Conservation (phyloP, 352 stramenopile species). For the Globisporangium emineosum region DNA sequence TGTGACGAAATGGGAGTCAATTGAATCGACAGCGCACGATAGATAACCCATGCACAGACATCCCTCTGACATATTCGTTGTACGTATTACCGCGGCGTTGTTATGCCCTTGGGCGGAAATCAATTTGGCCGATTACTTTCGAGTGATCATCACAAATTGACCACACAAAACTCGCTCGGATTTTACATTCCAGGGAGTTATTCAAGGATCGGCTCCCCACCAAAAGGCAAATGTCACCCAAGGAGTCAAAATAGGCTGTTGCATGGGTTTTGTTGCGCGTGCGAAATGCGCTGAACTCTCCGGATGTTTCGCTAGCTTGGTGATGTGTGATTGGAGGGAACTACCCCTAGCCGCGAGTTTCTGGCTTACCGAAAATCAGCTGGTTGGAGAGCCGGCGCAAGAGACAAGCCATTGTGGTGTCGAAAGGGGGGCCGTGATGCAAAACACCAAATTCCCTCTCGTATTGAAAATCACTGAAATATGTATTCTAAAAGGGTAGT, state of each 20-base stretch:
- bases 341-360: neutral
- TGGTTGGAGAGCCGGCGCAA: conserved; percentile 3
- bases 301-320: neutral
- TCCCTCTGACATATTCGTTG: neutral
- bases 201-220: neutral
- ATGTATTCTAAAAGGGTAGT: neutral
- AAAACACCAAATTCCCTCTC: neutral
- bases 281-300: conserved; percentile 6
- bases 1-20: neutral
- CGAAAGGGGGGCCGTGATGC: too few relatives aligned
- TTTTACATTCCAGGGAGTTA: neutral
- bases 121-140: neutral
- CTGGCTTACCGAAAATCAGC: conserved; percentile 5
- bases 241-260: neutral
- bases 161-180: neutral
- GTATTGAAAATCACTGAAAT: neutral
- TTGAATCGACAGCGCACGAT: neutral
- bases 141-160: neutral
- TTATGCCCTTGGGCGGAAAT: neutral
- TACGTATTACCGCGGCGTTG: neutral
- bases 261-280: neutral
- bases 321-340: conserved; percentile 1
- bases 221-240: neutral
- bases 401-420: conserved; percentile 5
- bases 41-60: neutral